A percentile compares a stretch with the other conserved stretches of the same genome.
phyloP scores from a whole-genome alignment of 208 protist genomes.

The Leishmania arabica region DNA sequence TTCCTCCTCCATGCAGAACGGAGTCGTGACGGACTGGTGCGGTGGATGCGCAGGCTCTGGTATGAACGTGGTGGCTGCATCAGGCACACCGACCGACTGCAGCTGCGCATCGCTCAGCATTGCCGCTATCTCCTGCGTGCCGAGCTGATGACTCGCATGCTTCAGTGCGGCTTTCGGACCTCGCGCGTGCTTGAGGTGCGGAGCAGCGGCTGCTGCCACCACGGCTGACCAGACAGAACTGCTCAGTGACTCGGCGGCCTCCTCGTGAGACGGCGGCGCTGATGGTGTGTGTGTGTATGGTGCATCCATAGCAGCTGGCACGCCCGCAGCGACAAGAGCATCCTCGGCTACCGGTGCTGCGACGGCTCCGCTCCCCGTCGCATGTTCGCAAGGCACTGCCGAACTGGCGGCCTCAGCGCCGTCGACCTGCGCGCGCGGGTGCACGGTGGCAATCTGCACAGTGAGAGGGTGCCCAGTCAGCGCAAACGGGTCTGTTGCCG shows the following conservation, averaged over 20 bases:
- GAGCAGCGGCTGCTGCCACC: background rate
- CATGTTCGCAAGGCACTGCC: no score
- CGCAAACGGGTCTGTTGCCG: conserved; percentile 35
- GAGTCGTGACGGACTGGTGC: background rate
- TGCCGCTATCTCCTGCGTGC: conserved; percentile 39
- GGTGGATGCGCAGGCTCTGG: background rate
- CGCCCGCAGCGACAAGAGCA: background rate
- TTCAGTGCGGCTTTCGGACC: conserved; percentile 44
- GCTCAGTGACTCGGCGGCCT: background rate
- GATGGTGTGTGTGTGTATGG: background rate
- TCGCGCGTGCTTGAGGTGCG: conserved; percentile 17
- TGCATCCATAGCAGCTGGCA: background rate
- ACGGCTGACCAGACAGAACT: conserved; percentile 15
- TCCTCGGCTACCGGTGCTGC: background rate
- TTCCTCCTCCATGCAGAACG: background rate
- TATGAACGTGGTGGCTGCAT: background rate
- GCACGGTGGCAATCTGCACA: conserved; percentile 3
- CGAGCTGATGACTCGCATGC: conserved; percentile 34
- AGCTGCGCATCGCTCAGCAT: conserved; percentile 9
- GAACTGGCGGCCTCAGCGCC: background rate
- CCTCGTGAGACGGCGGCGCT: background rate
- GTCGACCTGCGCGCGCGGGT: background rate
- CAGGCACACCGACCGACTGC: background rate
- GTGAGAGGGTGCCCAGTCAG: conserved; percentile 23
- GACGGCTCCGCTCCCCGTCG: background rate